Evolutionary conservation across 768 basidiomycete genomes (phyloP).

Genomic region (Rhizopogon vesiculosus): DNA sequence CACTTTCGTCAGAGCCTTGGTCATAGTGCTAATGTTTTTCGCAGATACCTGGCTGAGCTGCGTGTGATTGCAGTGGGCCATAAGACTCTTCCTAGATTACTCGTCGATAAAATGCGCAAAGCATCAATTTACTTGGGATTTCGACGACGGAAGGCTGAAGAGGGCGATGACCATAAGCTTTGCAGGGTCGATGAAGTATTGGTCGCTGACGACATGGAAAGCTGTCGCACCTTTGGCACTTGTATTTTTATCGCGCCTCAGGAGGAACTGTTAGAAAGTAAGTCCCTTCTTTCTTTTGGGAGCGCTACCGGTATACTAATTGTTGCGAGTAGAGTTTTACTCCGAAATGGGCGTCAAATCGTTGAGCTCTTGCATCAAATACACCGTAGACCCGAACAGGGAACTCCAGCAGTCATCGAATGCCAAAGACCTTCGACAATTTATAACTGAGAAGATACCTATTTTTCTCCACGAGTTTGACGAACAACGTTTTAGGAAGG

Average conservation of each 20-base stretch:
- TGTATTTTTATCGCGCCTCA: conserved; percentile 71
- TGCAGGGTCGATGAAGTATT: conserved; percentile 60
- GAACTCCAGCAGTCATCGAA: conserved; percentile 33
- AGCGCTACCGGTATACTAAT: too few relatives aligned
- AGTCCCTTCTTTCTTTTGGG: background rate
- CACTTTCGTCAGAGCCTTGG: background rate
- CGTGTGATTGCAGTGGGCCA: conserved; percentile 75
- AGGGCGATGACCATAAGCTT: conserved; percentile 51
- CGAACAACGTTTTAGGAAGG: conserved; percentile 40
- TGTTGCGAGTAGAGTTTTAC: conserved; percentile 55
- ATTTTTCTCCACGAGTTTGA: conserved; percentile 85
- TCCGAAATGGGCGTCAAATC: conserved; percentile 61
- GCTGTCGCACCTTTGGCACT: conserved; percentile 71
- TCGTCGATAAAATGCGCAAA: conserved; percentile 53
- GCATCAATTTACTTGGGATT: conserved; percentile 66
- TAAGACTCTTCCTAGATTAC: conserved; percentile 34
- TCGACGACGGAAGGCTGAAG: conserved; percentile 31
- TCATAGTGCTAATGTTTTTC: background rate
- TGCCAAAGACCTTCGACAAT: conserved; percentile 42
- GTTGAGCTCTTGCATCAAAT: conserved; percentile 65
- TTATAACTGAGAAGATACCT: conserved; percentile 73
- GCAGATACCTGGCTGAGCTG: conserved; percentile 75
- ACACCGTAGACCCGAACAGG: conserved; percentile 54
- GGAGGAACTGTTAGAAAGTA: conserved; percentile 85
- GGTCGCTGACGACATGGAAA: conserved; percentile 78